These are phyloP conservation scores for Phaeomoniella chlamydospora DNA, from an alignment of 2,329 filamentous ascomycete species.

Conservation along the genomic window DNA sequence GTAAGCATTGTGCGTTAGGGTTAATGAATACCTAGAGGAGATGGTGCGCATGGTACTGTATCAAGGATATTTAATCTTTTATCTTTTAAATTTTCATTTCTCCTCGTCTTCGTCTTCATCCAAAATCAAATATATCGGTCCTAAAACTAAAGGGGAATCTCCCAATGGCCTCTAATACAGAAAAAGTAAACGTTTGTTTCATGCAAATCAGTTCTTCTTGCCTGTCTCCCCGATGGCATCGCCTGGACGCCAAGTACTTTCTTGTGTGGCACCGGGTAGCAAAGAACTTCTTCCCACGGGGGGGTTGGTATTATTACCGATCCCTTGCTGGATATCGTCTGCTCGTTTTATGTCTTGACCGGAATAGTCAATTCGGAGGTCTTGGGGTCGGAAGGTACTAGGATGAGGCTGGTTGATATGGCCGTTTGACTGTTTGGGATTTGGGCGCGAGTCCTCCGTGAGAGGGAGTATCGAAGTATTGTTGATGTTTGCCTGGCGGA, in stretches of 20 bases:
- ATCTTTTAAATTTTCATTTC: no score
- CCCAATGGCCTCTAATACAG: no score
- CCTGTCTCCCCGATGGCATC: no score
- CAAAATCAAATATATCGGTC: no score
- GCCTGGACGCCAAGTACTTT: constrained; percentile 60
- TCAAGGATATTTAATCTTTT: no score
- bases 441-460: constrained; percentile 29
- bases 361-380: constrained; percentile 8
- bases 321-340: constrained; percentile 28
- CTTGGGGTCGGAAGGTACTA: constrained; percentile 10
- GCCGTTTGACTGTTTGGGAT: constrained; percentile 17
- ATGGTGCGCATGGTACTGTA: no score
- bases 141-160: no score
- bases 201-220: no score
- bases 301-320: constrained; percentile 23
- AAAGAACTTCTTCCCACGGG: constrained; percentile 41
- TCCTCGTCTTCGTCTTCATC: no score
- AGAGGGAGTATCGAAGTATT: constrained; percentile 61
- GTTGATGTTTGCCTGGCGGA: constrained; percentile 41
- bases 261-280: constrained; percentile 66
- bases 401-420: constrained; percentile 13
- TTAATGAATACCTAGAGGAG: no score
- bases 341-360: constrained; percentile 22
- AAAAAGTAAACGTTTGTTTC: no score
- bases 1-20: no score